A percentile compares a stretch with the other conserved stretches of the same genome.
Conservation (phyloP, 2,329 filamentous ascomycete species). For the Helicocarpus griseus region DNA sequence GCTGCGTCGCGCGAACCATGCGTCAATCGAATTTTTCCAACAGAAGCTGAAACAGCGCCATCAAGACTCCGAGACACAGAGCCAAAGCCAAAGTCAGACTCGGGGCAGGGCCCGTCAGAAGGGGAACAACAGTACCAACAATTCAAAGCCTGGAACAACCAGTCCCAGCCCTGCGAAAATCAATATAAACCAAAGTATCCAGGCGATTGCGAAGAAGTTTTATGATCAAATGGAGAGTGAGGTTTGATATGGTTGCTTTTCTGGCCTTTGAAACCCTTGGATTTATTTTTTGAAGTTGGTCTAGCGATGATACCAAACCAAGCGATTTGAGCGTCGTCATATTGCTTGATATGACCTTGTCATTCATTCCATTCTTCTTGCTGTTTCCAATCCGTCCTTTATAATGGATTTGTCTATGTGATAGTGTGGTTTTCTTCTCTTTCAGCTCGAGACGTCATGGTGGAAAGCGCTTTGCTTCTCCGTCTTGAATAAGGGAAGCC, state of each 20-base stretch:
- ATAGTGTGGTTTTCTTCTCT: too few relatives aligned
- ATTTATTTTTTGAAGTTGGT: neutral
- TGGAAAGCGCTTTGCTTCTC: too few relatives aligned
- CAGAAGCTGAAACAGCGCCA: neutral
- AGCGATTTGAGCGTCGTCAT: too few relatives aligned
- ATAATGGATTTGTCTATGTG: too few relatives aligned
- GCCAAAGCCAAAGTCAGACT: neutral
- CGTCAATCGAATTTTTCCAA: neutral
- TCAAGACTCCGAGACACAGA: neutral
- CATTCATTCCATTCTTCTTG: too few relatives aligned
- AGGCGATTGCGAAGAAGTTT: slow-evolving; percentile 1
- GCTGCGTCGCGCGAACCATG: neutral
- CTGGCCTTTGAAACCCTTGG: neutral
- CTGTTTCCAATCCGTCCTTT: too few relatives aligned
- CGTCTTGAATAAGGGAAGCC: too few relatives aligned
- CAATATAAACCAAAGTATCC: neutral
- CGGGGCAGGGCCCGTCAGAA: neutral
- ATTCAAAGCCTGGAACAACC: neutral
- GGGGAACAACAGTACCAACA: neutral
- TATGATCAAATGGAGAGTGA: slow-evolving; percentile 1
- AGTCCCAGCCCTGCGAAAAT: neutral
- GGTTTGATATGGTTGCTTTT: neutral
- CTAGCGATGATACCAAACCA: too few relatives aligned
- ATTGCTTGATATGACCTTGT: too few relatives aligned
- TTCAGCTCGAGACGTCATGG: too few relatives aligned